Percentiles rank a stretch among this genome's conserved stretches.
Conservation (phyloP, 2,329 filamentous ascomycete genomes). For the Pseudogymnoascus sp. region DNA sequence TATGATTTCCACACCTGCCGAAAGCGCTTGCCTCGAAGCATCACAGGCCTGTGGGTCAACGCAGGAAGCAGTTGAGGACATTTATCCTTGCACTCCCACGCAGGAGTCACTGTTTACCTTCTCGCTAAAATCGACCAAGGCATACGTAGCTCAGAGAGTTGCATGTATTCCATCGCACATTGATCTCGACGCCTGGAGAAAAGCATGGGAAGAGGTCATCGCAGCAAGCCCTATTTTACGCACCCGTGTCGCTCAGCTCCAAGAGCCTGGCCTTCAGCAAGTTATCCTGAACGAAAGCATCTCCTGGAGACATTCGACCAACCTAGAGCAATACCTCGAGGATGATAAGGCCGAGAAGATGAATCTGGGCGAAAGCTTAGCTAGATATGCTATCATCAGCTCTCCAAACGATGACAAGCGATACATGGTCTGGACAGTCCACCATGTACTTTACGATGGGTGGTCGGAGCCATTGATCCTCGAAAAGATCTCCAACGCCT, state of each 20-base stretch:
- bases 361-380: conserved; percentile 25
- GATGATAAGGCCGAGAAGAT: conserved; percentile 23
- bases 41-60: conserved; percentile 23
- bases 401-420: conserved; percentile 21
- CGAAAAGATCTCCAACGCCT: conserved; percentile 24
- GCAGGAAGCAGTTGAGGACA: conserved; percentile 30
- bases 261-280: conserved; percentile 26
- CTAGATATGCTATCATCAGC: conserved; percentile 22
- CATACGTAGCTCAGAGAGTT: conserved; percentile 33
- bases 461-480: conserved; percentile 39
- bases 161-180: conserved; percentile 23
- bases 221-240: conserved; percentile 31
- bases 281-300: conserved; percentile 22
- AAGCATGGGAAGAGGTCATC: conserved; percentile 29
- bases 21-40: conserved; percentile 22
- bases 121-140: conserved; percentile 28
- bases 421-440: conserved; percentile 48
- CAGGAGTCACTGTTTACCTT: conserved; percentile 37
- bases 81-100: conserved; percentile 35
- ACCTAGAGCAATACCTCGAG: conserved; percentile 23
- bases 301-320: conserved; percentile 19
- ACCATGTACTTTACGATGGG: conserved; percentile 52
- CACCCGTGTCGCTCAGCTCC: conserved; percentile 30
- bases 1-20: conserved; percentile 20
- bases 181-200: conserved; percentile 22